Percentiles rank a stretch among this genome's conserved stretches.
Conservation (phyloP, 352 stramenopile species). For the Pythium monospermum region DNA sequence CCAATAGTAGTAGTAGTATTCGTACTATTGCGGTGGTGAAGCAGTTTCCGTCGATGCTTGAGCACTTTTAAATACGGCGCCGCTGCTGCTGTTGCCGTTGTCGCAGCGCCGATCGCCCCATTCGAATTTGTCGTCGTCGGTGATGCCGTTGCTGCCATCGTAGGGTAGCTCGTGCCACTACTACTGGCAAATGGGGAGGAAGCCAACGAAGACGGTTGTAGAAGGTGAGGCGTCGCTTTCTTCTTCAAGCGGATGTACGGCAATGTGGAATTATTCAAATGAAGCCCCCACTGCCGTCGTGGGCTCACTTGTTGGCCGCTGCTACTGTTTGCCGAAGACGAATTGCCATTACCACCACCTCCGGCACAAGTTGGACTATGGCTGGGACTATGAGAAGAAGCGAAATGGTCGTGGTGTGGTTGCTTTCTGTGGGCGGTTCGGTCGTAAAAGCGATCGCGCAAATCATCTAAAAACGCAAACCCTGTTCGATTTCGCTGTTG, state of each 20-base stretch:
- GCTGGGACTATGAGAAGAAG: no score
- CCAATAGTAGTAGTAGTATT: constrained; percentile 10
- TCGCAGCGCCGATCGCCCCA: background rate
- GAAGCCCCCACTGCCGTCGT: constrained; percentile 46
- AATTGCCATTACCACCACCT: no score
- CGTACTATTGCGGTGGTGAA: constrained; percentile 5
- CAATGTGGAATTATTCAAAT: constrained; percentile 50
- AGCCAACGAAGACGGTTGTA: no score
- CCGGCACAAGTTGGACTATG: background rate
- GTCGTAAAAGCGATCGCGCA: constrained; percentile 27
- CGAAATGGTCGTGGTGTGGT: background rate
- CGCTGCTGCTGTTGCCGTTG: constrained; percentile 26
- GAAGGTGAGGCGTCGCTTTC: constrained; percentile 21
- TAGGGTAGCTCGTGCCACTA: constrained; percentile 9
- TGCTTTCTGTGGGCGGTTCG: constrained; percentile 7
- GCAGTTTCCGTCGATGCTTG: constrained; percentile 52
- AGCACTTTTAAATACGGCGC: constrained; percentile 73
- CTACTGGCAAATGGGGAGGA: constrained; percentile 18
- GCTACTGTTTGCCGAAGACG: background rate
- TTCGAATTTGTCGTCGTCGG: background rate
- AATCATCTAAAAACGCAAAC: constrained; percentile 28
- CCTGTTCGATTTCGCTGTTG: no score
- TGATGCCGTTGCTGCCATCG: constrained; percentile 8
- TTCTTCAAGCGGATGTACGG: constrained; percentile 74
- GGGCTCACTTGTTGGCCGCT: no score